These are phyloP conservation scores for Celoporthe dispersa DNA, from an alignment of 2,329 filamentous ascomycete genomes.

Conservation along the genomic window DNA sequence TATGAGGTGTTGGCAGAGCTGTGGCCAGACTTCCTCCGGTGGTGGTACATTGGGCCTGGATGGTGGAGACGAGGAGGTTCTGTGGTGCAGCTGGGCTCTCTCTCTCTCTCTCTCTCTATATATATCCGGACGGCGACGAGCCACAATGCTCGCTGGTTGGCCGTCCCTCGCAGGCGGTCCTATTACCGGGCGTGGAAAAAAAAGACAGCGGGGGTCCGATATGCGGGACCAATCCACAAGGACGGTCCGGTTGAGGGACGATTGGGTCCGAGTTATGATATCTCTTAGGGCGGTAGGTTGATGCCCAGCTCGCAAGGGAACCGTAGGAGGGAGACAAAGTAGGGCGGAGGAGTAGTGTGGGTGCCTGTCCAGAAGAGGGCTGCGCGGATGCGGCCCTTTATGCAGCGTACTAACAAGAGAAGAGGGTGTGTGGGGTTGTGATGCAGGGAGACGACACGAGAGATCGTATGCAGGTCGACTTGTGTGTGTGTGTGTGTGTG, in stretches of 20 bases:
- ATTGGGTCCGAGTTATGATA: constrained; percentile 2
- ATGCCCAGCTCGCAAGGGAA: constrained; percentile 19
- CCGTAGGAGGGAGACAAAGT: constrained; percentile 8
- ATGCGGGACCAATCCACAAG: constrained; percentile 12
- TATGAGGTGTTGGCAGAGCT: constrained; percentile 55
- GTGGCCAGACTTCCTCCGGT: constrained; percentile 61
- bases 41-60: constrained; percentile 55
- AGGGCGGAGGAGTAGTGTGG: constrained; percentile 13
- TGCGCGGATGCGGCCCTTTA: constrained; percentile 27
- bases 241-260: constrained; percentile 15
- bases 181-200: constrained; percentile 26
- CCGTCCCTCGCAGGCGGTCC: constrained; percentile 12
- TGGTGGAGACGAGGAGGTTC: constrained; percentile 14
- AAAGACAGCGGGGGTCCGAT: constrained; percentile 27
- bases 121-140: constrained; percentile 17
- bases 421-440: constrained; percentile 13
- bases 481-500: neutral
- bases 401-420: constrained; percentile 24
- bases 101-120: neutral
- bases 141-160: constrained; percentile 28
- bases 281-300: constrained; percentile 12
- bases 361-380: constrained; percentile 11
- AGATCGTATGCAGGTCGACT: constrained; percentile 1
- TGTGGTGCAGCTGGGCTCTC: constrained; percentile 10
- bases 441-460: neutral